Evolutionary conservation across 108 stramenopile species (phyloP).

Genomic region (Seminavis robusta): DNA sequence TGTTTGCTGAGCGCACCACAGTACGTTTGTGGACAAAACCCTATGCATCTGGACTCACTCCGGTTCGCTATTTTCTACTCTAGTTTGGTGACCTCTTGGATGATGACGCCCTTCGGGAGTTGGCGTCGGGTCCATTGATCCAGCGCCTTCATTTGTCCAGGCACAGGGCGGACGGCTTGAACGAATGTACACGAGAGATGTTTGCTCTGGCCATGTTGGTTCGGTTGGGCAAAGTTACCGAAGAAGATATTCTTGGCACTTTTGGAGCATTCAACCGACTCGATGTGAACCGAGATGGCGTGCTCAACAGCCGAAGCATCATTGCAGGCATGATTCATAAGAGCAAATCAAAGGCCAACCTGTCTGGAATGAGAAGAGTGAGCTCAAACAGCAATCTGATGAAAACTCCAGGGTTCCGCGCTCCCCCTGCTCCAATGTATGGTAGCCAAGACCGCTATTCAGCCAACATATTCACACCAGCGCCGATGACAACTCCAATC

Average conservation of each 20-base stretch:
- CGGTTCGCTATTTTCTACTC: neutral
- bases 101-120: conserved; percentile 75
- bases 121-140: conserved; percentile 84
- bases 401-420: too few species aligned
- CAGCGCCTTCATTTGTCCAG: conserved; percentile 68
- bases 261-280: conserved; percentile 81
- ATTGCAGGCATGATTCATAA: conserved; percentile 49
- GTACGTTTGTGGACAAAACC: too few species aligned
- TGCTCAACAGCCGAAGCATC: conserved; percentile 50
- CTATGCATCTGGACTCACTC: too few species aligned
- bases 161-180: conserved; percentile 61
- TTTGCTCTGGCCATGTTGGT: conserved; percentile 90
- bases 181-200: conserved; percentile 89
- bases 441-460: too few species aligned
- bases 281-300: conserved; percentile 73
- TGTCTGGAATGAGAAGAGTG: too few species aligned
- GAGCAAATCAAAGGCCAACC: too few species aligned
- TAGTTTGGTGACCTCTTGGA: conserved; percentile 79
- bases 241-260: conserved; percentile 75
- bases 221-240: conserved; percentile 80
- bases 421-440: too few species aligned
- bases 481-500: too few species aligned
- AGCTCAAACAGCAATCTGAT: too few species aligned
- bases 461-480: too few species aligned
- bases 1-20: too few species aligned